Conservation (phyloP, 257 asterid species). For the Nicotiana obtusifolia region DNA sequence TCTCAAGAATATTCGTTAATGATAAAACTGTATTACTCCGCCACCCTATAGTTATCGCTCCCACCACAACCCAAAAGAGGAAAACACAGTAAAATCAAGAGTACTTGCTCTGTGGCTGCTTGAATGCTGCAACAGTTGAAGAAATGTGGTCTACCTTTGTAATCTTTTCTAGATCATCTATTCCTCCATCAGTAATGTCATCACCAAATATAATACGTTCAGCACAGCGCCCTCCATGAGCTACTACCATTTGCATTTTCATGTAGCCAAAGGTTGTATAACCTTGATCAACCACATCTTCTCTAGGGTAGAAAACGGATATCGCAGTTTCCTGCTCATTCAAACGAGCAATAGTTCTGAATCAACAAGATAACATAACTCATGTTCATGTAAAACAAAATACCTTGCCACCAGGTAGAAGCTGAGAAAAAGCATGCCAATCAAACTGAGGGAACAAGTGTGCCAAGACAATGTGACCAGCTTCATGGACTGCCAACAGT, state of each 20-base stretch:
- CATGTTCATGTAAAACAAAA: not conserved
- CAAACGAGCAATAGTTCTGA: constrained; percentile 14
- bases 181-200: constrained; percentile 93
- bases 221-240: constrained; percentile 99
- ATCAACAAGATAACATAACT: constrained; percentile 7
- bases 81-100: not conserved
- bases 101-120: not conserved
- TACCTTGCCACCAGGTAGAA: constrained; percentile 98
- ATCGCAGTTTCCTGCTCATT: constrained; percentile 90
- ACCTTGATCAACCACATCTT: constrained; percentile 86
- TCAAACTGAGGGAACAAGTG: constrained; percentile 93
- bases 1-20: not conserved
- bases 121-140: constrained; percentile 4
- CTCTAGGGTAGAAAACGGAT: constrained; percentile 95
- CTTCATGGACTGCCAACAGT: constrained; percentile 95
- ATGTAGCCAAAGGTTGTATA: constrained; percentile 88
- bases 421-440: constrained; percentile 99
- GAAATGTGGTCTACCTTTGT: constrained; percentile 56
- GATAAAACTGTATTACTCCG: not conserved
- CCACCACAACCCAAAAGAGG: not conserved
- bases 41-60: not conserved
- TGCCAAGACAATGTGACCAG: constrained; percentile 95
- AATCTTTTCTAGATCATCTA: constrained; percentile 86
- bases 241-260: constrained; percentile 99
- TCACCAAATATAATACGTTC: constrained; percentile 89